Evolutionary conservation across 441 rosid species (phyloP).

Genomic region (Syzygium syzygioides): DNA sequence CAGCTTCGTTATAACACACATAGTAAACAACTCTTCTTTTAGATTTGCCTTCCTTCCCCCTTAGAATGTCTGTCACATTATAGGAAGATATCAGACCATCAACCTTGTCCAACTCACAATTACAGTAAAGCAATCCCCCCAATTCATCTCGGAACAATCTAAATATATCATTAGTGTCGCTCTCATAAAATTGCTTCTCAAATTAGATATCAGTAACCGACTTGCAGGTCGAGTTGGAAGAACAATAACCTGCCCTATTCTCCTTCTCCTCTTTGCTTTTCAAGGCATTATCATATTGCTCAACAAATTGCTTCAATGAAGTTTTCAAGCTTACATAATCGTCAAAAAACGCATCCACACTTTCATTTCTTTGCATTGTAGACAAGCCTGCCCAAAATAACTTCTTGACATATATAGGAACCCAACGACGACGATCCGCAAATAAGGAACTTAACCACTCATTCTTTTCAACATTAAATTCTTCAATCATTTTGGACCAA

Average conservation of each 20-base stretch:
- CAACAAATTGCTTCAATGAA: slow-evolving; percentile 3
- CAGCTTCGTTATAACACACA: slow-evolving; percentile 2
- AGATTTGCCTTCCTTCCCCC: neutral
- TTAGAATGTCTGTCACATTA: neutral
- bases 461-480: neutral
- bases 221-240: neutral
- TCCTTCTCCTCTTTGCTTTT: neutral
- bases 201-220: neutral
- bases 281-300: neutral
- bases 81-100: neutral
- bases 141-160: slow-evolving; percentile 3
- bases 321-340: slow-evolving; percentile 1
- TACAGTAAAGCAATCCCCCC: neutral
- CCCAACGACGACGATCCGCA: neutral
- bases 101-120: neutral
- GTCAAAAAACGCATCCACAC: slow-evolving; percentile 1
- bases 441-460: neutral
- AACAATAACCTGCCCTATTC: neutral
- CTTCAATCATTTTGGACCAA: neutral
- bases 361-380: neutral
- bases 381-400: neutral
- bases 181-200: slow-evolving; percentile 5
- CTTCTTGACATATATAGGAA: neutral
- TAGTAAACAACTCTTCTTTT: neutral
- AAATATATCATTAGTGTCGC: neutral